Evolutionary conservation across 2,329 filamentous ascomycete species (phyloP), one percentile per base, ranked within the genome.

Genomic region (Talaromyces rugulosus): DNA sequence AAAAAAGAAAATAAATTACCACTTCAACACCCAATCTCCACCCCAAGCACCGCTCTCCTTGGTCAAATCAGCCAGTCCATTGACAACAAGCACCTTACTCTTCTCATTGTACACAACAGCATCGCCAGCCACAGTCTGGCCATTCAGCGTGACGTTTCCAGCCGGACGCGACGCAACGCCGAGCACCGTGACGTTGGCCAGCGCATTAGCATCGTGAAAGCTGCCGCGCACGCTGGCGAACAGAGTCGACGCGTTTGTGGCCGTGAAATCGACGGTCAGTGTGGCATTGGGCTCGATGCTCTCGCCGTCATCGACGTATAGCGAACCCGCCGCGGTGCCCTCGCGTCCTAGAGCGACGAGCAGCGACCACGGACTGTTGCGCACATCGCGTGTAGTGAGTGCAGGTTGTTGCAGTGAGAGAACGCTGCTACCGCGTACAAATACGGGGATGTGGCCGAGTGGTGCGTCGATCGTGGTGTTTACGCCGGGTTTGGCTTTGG

Each of bases 251-350:
- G 23, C 28, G 5, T 71, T 66, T 1, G 73, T 71, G 0, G 78
- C 80, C 1, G 74, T 70, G 64, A 87, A 83, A 12, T 79, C 69
- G 28, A 91, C 82, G 63, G 79, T 80, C 5, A 87, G 79, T 0
- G 82, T 87, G 0, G 80, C 77, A 12, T 82, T 78, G 0, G 84
- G 87, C 36, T 74, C 68, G 7, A 91, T 62, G 60, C 86, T 89
- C 75, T 88, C 88, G 1, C 90, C 90, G 67, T 94, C 90, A 67
- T 93, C 90, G 7, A 92, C 71, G 70, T 93, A 92, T 33, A 93
- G 73, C 18, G 78, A 73, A 0, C 90, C 90, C 1, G 69, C 76
- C 0, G 90, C 89, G 1, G 74, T 72, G 0, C 86, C 85, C 16
- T 81, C 69, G 1, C 70, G 67, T 64, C 83, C 80, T 0, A 90